These are phyloP conservation scores for Beverwykella pulmonaria DNA, from an alignment of 495 filamentous ascomycete genomes.

Conservation along the genomic window DNA sequence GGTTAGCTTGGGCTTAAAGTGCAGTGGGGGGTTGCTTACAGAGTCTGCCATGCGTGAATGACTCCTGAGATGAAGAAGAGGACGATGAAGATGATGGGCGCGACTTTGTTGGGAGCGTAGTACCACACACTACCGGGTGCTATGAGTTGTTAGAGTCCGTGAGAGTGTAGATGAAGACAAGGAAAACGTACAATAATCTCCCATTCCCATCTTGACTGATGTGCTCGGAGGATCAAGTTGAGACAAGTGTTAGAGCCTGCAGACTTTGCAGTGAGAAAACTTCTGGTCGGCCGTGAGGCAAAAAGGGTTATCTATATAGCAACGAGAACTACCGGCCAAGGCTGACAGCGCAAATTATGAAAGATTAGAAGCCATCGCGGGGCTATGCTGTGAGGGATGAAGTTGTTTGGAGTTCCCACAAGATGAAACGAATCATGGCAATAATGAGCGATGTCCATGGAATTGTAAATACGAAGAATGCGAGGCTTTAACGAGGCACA, in stretches of 20 bases:
- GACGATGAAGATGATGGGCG: slow-evolving; percentile 67
- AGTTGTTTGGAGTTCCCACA: background rate
- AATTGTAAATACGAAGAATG: slow-evolving; percentile 32
- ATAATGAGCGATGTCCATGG: background rate
- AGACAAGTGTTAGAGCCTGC: too few relatives aligned
- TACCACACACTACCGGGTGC: slow-evolving; percentile 60
- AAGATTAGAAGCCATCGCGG: background rate
- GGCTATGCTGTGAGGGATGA: background rate
- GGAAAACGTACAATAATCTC: slow-evolving; percentile 30
- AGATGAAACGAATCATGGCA: background rate
- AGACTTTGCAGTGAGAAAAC: too few relatives aligned
- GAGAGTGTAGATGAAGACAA: background rate
- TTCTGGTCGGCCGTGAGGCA: background rate
- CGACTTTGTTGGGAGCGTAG: slow-evolving; percentile 75
- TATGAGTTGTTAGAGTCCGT: slow-evolving; percentile 1
- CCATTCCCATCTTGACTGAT: slow-evolving; percentile 30
- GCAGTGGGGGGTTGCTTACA: slow-evolving; percentile 51
- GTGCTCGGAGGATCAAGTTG: too few relatives aligned
- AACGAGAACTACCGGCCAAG: slow-evolving; percentile 1
- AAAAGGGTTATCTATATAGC: background rate
- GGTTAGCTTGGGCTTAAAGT: background rate
- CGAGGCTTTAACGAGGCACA: slow-evolving; percentile 11
- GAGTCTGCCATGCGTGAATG: slow-evolving; percentile 64
- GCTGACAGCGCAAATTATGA: background rate
- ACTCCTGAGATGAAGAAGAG: slow-evolving; percentile 63